A percentile compares a stretch with the other conserved stretches of the same genome.
Evolutionary conservation across 495 filamentous ascomycete genomes (phyloP).

Genomic region (Aspergillus sclerotioniger): DNA sequence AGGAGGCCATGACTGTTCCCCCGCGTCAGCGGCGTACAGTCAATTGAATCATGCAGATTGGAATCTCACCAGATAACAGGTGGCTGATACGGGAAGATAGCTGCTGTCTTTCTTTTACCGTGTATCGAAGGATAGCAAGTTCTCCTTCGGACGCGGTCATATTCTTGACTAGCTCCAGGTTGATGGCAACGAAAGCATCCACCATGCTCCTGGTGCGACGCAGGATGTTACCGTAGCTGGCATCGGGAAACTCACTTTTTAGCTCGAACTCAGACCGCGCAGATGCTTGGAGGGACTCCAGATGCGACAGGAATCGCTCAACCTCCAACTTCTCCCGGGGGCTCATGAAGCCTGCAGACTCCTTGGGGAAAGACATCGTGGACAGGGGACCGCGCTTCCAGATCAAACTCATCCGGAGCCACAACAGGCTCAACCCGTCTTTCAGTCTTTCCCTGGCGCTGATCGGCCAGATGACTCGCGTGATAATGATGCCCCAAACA

Average conservation of each 20-base stretch:
- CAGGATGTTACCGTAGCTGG: conserved; percentile 67
- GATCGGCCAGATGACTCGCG: conserved; percentile 88
- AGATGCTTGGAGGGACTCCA: conserved; percentile 71
- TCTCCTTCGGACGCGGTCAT: conserved; percentile 75
- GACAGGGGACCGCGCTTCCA: conserved; percentile 95
- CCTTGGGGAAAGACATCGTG: conserved; percentile 55
- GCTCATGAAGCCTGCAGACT: conserved; percentile 67
- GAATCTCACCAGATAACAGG: conserved; percentile 69
- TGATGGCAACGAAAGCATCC: conserved; percentile 94
- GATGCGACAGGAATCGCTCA: conserved; percentile 57
- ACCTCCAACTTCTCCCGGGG: conserved; percentile 74
- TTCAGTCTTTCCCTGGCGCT: conserved; percentile 83
- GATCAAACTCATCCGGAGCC: conserved; percentile 90
- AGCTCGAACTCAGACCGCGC: conserved; percentile 82
- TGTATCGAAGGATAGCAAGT: conserved; percentile 72
- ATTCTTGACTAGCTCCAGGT: conserved; percentile 82
- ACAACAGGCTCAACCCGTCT: conserved; percentile 78
- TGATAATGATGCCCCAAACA: conserved; percentile 89
- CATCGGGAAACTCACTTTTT: conserved; percentile 75
- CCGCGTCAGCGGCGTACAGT: conserved; percentile 16
- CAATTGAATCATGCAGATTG: background rate
- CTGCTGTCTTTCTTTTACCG: conserved; percentile 72
- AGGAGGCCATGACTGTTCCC: conserved; percentile 74
- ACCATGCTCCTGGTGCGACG: conserved; percentile 77
- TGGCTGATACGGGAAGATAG: conserved; percentile 87